These are phyloP conservation scores for Lupinus albus DNA, from an alignment of 306 rosid species.

Conservation along the genomic window DNA sequence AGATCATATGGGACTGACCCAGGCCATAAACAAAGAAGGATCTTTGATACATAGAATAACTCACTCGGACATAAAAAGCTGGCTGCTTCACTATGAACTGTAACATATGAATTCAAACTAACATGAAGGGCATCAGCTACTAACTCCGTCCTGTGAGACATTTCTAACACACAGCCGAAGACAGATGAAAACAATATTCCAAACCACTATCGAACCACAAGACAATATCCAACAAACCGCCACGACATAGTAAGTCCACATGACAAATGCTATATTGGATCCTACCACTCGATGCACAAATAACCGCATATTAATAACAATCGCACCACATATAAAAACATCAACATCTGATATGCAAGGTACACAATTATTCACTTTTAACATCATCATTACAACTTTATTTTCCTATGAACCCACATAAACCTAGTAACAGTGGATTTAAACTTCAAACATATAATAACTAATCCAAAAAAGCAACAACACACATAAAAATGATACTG, in stretches of 20 bases:
- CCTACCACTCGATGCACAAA: constrained; percentile 23
- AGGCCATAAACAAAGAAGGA: background rate
- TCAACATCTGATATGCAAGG: background rate
- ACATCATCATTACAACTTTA: no score
- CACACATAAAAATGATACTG: constrained; percentile 1
- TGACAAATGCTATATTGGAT: constrained; percentile 18
- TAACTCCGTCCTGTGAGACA: background rate
- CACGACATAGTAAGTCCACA: background rate
- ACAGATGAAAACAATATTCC: background rate
- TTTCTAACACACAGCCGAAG: background rate
- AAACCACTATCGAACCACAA: background rate
- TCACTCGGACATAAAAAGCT: background rate
- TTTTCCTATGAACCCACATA: no score
- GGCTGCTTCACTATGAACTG: background rate
- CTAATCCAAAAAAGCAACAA: constrained; percentile 1
- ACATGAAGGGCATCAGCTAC: background rate
- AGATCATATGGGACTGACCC: background rate
- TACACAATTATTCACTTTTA: no score
- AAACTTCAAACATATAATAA: background rate
- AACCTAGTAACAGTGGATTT: background rate
- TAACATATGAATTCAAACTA: background rate
- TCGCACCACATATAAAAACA: background rate
- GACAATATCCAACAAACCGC: background rate
- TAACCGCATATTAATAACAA: background rate
- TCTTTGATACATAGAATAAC: background rate